Base-by-base conservation (phyloP, 225 moss, liverwort and hornwort genomes). In the Pseudisothecium myosuroides region DNA sequence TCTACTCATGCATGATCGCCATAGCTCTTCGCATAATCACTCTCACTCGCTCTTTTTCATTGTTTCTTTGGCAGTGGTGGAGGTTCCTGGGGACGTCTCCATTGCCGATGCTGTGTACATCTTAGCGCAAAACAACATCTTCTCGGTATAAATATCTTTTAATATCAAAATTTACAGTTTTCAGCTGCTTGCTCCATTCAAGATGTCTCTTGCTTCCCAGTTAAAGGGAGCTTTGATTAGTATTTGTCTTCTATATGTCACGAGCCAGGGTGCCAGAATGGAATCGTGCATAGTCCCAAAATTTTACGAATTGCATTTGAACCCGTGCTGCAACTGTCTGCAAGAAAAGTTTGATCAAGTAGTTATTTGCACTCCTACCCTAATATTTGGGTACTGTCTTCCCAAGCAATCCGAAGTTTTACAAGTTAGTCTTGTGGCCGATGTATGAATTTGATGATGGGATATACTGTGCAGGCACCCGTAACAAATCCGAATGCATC, bases 101-200 rank as follows among this genome's bases (percentile, higher is more conserved):
- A 97, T 98, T 54, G 94, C 94, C 62, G 93, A 98, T 24, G 93
- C 97, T 58, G 97, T 97, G 29, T 84, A 63, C 82, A 93, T 94
- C 18, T 77, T 98, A 66, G 93, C 97, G 7, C 89, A 92, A 64
- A 90, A 97, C 94, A 95, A 96, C 58, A 96, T 96, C 37, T 96
- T 96, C 89, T 94, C 97, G 36, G 92, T 92, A 87, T 4, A 31
- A 19, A 41, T 20, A 29, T 59, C 59, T 60, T 13, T 41, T 31
- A 19, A 18, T 32, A 54, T 41, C 65, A 86, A 54, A 55, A 32
- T 78, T 58, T 8, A 15, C 5, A 49, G 23, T 62, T 76, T 36
- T 37, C 43, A 68, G 27, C 18, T 58, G 27, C 23, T 31, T 2
- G 7, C 17, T 73, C 82, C 72, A 62, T 50, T 71, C 50, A 72